Evolutionary conservation across 345 rosid genomes (phyloP).

Genomic region (Citrus cavaleriei): DNA sequence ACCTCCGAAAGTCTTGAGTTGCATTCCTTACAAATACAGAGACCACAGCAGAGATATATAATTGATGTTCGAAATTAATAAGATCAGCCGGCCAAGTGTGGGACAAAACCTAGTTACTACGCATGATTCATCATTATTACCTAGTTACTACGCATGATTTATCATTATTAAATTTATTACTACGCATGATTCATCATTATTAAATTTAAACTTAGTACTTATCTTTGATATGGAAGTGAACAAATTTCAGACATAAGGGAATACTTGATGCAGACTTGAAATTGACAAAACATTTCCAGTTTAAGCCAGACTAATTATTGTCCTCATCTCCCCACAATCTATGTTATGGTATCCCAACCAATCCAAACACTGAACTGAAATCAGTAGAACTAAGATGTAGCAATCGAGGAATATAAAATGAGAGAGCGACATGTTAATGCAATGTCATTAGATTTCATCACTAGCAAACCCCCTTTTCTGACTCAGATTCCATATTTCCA

Average conservation of each 20-base stretch:
- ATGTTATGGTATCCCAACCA: not conserved
- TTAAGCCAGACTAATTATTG: not conserved
- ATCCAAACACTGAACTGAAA: not conserved
- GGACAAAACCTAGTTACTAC: not conserved
- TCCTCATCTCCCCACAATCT: not conserved
- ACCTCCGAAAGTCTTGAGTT: not conserved
- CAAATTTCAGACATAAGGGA: not conserved
- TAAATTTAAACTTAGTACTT: not conserved
- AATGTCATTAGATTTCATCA: not conserved
- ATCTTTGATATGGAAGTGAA: not conserved
- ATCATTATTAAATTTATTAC: not conserved
- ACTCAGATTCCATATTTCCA: not conserved
- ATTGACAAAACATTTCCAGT: not conserved
- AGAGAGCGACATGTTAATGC: not conserved
- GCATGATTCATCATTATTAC: not conserved
- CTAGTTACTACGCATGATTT: not conserved
- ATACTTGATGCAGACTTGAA: not conserved
- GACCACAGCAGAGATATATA: not conserved
- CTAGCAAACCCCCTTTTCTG: not conserved
- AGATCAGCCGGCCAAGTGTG: not conserved
- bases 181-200: not conserved
- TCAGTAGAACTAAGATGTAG: not conserved
- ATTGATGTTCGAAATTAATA: conserved; percentile 2
- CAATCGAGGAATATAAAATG: not conserved
- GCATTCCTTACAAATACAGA: not conserved